Percentiles rank a stretch among this genome's conserved stretches.
These are phyloP conservation scores for Stachybotrys echinatus DNA, from an alignment of 2,329 filamentous ascomycete genomes.

Conservation along the genomic window DNA sequence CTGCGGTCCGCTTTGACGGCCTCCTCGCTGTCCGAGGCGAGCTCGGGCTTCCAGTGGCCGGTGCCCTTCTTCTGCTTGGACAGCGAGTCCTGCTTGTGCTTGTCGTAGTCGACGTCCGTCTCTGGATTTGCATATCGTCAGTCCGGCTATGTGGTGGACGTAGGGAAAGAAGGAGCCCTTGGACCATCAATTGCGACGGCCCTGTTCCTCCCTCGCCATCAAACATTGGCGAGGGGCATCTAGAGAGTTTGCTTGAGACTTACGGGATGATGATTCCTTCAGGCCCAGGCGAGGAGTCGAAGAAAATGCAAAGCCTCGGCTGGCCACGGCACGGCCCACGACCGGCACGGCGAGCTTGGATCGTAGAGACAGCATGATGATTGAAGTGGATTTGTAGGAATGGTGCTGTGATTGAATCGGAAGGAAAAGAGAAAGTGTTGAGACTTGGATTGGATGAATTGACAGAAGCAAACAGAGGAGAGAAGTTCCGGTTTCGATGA, in stretches of 20 bases:
- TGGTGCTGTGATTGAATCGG: not conserved
- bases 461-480: too few species aligned
- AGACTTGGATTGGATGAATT: too few species aligned
- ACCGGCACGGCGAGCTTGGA: slow-evolving; percentile 16
- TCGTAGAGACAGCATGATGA: slow-evolving; percentile 16
- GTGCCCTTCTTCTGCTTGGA: slow-evolving; percentile 65
- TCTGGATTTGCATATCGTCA: slow-evolving; percentile 19
- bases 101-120: slow-evolving; percentile 40
- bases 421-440: not conserved
- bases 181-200: too few species aligned
- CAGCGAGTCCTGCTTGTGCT: slow-evolving; percentile 56
- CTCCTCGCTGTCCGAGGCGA: slow-evolving; percentile 77
- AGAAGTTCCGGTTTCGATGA: too few species aligned
- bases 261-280: slow-evolving; percentile 32
- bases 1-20: slow-evolving; percentile 63
- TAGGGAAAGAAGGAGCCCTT: too few species aligned
- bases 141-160: not conserved
- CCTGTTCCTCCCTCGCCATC: too few species aligned
- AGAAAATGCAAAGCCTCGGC: slow-evolving; percentile 19
- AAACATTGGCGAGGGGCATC: not conserved
- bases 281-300: slow-evolving; percentile 21
- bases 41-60: slow-evolving; percentile 70
- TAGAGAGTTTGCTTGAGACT: slow-evolving; percentile 6
- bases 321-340: slow-evolving; percentile 14
- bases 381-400: not conserved